Evolutionary conservation across 2,329 filamentous ascomycete genomes (phyloP).

Genomic region (Delphinella strobiligena): DNA sequence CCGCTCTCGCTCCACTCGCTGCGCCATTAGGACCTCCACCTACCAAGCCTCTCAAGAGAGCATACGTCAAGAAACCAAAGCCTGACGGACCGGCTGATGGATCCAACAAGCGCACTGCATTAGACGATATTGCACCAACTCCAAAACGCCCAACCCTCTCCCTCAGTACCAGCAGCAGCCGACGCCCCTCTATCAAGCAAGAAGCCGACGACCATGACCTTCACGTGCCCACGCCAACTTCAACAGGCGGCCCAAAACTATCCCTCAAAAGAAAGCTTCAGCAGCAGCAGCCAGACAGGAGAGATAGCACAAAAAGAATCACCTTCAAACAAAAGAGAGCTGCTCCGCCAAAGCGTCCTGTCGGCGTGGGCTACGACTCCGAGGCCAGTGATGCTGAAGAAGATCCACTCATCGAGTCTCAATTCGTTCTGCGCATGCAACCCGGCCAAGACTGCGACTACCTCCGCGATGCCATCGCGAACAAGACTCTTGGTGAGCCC

Average conservation of each 20-base stretch:
- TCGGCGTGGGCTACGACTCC: slow-evolving; percentile 89
- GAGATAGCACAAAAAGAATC: too few species aligned
- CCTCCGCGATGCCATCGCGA: slow-evolving; percentile 60
- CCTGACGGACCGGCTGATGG: slow-evolving; percentile 18
- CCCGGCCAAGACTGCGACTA: slow-evolving; percentile 80
- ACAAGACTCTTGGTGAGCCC: slow-evolving; percentile 62
- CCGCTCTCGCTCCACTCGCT: slow-evolving; percentile 20
- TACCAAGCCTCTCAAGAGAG: slow-evolving; percentile 17
- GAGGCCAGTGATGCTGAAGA: slow-evolving; percentile 82
- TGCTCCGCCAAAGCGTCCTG: slow-evolving; percentile 54
- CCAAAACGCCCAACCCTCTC: slow-evolving; percentile 19
- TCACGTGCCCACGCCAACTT: slow-evolving; percentile 12
- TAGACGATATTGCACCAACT: slow-evolving; percentile 20
- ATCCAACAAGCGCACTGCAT: slow-evolving; percentile 22
- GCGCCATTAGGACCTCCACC: slow-evolving; percentile 14
- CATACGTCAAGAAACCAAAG: slow-evolving; percentile 21
- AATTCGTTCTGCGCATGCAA: slow-evolving; percentile 79
- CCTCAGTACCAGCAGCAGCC: slow-evolving; percentile 19
- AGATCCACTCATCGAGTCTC: slow-evolving; percentile 80
- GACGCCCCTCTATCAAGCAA: slow-evolving; percentile 35
- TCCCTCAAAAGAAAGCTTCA: neutral
- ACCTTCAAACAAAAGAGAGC: too few species aligned
- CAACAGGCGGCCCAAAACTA: slow-evolving; percentile 16
- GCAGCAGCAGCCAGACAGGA: too few species aligned
- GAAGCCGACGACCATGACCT: slow-evolving; percentile 44